These are phyloP conservation scores for Phytophthora agathidicida DNA, from an alignment of 352 stramenopile genomes.

Conservation along the genomic window DNA sequence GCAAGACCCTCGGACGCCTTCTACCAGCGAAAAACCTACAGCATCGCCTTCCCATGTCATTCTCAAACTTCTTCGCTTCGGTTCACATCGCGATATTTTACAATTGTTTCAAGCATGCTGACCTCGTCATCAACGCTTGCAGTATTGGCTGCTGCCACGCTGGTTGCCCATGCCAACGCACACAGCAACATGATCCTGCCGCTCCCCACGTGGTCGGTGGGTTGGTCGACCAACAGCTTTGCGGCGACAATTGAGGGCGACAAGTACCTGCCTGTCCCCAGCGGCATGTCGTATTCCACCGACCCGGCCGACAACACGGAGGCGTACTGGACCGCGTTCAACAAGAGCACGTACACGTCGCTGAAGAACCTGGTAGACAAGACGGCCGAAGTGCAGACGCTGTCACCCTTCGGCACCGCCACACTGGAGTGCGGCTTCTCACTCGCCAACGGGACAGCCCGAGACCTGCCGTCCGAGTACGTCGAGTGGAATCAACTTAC, in stretches of 20 bases:
- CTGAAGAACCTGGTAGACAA: constrained; percentile 44
- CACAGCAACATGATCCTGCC: constrained; percentile 42
- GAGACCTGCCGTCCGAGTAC: constrained; percentile 36
- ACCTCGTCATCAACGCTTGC: constrained; percentile 3
- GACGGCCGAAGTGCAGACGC: constrained; percentile 25
- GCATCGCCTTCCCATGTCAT: background rate
- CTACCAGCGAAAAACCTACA: constrained; percentile 1
- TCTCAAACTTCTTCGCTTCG: constrained; percentile 8
- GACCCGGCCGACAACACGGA: constrained; percentile 27
- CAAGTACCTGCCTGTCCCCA: constrained; percentile 29
- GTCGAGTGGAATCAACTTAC: constrained; percentile 34
- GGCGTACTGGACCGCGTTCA: constrained; percentile 43
- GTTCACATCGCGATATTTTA: background rate
- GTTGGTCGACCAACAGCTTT: constrained; percentile 36
- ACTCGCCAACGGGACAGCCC: constrained; percentile 35
- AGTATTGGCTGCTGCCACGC: constrained; percentile 5
- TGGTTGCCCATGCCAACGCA: constrained; percentile 1
- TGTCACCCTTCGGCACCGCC: constrained; percentile 35
- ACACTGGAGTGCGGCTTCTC: constrained; percentile 41
- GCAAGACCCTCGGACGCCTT: background rate
- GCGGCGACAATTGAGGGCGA: constrained; percentile 40
- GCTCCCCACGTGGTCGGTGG: constrained; percentile 28
- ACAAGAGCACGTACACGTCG: constrained; percentile 50
- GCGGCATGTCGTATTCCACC: constrained; percentile 38
- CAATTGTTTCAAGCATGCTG: constrained; percentile 26